Evolutionary conservation across 2,329 filamentous ascomycete species (phyloP).

Genomic region (Pyricularia grisea): DNA sequence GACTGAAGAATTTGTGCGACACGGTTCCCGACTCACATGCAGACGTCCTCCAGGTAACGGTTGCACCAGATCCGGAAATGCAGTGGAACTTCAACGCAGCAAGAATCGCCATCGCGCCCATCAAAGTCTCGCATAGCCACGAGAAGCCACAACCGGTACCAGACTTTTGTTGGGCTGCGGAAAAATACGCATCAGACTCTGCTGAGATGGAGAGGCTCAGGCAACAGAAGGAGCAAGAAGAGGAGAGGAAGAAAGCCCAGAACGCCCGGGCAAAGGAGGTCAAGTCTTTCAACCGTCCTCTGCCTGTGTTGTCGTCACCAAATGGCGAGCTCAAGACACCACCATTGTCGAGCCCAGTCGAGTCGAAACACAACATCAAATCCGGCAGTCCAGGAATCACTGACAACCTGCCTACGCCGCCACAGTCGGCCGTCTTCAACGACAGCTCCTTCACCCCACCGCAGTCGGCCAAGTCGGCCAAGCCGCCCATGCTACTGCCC

Average conservation of each 20-base stretch:
- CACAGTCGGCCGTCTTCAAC: neutral
- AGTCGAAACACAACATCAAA: neutral
- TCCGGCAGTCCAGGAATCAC: neutral
- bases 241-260: neutral
- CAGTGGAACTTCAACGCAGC: conserved; percentile 10
- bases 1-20: conserved; percentile 6
- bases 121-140: conserved; percentile 1
- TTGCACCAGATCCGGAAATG: conserved; percentile 3
- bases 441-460: neutral
- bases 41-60: neutral
- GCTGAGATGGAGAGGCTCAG: neutral
- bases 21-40: conserved; percentile 6
- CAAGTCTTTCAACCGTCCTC: neutral
- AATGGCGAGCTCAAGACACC: neutral
- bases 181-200: neutral
- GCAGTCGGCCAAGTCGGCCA: neutral
- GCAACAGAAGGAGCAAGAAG: neutral
- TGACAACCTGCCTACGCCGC: neutral
- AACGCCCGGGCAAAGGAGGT: neutral
- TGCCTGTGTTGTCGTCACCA: neutral
- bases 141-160: neutral
- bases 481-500: conserved; percentile 9
- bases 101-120: conserved; percentile 7
- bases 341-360: neutral
- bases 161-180: neutral